Percentiles rank a stretch among this genome's conserved stretches.
These are phyloP conservation scores for Zasmidium citrigriseum DNA, from an alignment of 2,329 filamentous ascomycete genomes.

Conservation along the genomic window DNA sequence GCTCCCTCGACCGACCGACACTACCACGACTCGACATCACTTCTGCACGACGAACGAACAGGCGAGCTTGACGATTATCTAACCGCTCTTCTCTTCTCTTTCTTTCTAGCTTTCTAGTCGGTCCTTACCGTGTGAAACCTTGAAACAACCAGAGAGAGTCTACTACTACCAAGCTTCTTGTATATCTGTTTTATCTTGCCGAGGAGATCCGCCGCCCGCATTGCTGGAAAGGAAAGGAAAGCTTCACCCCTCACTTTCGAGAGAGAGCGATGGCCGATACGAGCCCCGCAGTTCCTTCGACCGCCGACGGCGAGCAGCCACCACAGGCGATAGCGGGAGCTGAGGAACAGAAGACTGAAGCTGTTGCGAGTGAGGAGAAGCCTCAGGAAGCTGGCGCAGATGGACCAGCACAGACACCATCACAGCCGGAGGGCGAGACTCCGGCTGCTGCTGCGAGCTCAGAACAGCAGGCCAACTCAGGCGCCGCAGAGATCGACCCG, in stretches of 20 bases:
- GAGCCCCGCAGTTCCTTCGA: background rate
- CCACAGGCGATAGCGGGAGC: background rate
- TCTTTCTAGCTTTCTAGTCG: background rate
- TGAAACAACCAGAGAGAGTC: background rate
- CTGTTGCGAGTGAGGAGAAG: background rate
- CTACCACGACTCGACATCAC: too few relatives aligned
- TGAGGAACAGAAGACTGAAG: background rate
- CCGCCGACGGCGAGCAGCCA: background rate
- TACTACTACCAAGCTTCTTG: background rate
- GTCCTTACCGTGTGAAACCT: conserved; percentile 3
- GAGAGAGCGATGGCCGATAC: conserved; percentile 5
- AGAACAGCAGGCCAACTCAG: background rate
- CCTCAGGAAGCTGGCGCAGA: background rate
- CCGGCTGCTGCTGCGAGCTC: background rate
- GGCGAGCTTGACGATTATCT: too few relatives aligned
- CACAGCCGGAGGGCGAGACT: background rate
- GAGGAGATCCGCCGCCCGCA: background rate
- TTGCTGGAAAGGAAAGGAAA: too few relatives aligned
- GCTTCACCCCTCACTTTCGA: background rate
- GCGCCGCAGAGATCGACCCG: conserved; percentile 3
- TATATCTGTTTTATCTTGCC: background rate
- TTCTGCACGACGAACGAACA: background rate
- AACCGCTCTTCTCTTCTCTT: too few relatives aligned
- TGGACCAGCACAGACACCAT: background rate
- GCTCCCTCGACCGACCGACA: too few relatives aligned